Percentiles rank a stretch among this genome's conserved stretches.
These are phyloP conservation scores for Hemisphaericaspora lyxosophila DNA, from an alignment of 1,139 yeast genomes.

Conservation along the genomic window DNA sequence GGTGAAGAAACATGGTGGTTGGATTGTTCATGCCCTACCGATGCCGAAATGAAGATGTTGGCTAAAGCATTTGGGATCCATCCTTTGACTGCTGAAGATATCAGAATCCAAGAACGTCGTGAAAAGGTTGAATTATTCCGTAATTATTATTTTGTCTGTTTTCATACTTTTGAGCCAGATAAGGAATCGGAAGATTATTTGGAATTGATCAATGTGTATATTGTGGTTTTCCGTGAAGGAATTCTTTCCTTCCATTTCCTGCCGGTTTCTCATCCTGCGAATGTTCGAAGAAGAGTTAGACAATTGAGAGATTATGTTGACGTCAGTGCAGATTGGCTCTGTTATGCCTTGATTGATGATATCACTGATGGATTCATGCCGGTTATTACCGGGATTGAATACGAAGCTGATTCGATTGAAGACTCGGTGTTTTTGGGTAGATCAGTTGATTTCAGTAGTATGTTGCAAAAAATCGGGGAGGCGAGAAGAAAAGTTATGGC, in stretches of 20 bases:
- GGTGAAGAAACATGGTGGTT: slow-evolving; percentile 72
- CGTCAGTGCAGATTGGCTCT: slow-evolving; percentile 87
- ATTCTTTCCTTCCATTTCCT: slow-evolving; percentile 80
- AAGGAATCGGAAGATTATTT: slow-evolving; percentile 73
- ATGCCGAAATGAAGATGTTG: slow-evolving; percentile 60
- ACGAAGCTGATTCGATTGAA: slow-evolving; percentile 88
- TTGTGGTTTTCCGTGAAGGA: slow-evolving; percentile 85
- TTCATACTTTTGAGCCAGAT: slow-evolving; percentile 75
- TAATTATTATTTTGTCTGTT: slow-evolving; percentile 73
- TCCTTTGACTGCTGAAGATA: slow-evolving; percentile 82
- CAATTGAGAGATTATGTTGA: slow-evolving; percentile 83
- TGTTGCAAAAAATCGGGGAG: slow-evolving; percentile 81
- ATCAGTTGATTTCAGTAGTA: slow-evolving; percentile 56
- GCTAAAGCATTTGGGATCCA: slow-evolving; percentile 78
- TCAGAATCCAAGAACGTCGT: slow-evolving; percentile 78
- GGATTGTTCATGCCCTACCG: slow-evolving; percentile 69
- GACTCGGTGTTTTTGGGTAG: slow-evolving; percentile 53
- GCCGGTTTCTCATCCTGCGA: slow-evolving; percentile 77
- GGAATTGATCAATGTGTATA: slow-evolving; percentile 82
- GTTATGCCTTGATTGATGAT: slow-evolving; percentile 89
- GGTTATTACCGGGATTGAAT: slow-evolving; percentile 76
- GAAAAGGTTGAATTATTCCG: slow-evolving; percentile 77
- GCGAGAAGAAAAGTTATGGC: slow-evolving; percentile 89
- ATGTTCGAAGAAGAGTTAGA: slow-evolving; percentile 85
- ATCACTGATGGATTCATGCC: slow-evolving; percentile 93